phyloP scores from a whole-genome alignment of 495 filamentous ascomycete genomes.

The Neurospora hispaniola region DNA sequence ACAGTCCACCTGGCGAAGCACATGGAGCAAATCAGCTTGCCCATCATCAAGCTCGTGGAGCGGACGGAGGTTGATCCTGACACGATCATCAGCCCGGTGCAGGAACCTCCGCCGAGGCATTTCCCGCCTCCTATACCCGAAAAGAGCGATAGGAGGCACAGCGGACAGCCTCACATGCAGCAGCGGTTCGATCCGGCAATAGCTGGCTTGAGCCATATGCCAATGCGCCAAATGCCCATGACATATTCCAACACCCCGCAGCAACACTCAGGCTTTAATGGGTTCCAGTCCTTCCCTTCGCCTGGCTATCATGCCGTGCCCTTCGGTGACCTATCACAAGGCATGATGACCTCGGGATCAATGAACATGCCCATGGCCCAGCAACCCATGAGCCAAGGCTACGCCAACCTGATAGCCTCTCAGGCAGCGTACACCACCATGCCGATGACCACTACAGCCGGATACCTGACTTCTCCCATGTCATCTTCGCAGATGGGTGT shows the following conservation, averaged over 20 bases:
- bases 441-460: not conserved
- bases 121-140: slow-evolving; percentile 24
- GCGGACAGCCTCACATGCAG: slow-evolving; percentile 2
- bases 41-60: slow-evolving; percentile 66
- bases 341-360: slow-evolving; percentile 6
- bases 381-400: not conserved
- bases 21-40: slow-evolving; percentile 89
- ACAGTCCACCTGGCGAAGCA: slow-evolving; percentile 92
- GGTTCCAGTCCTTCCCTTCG: slow-evolving; percentile 1
- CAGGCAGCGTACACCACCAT: slow-evolving; percentile 3
- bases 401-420: not conserved
- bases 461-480: slow-evolving; percentile 3
- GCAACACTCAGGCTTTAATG: not conserved
- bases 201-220: slow-evolving; percentile 1
- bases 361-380: slow-evolving; percentile 4
- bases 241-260: slow-evolving; percentile 5
- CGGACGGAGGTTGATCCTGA: slow-evolving; percentile 45
- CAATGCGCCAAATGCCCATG: slow-evolving; percentile 9
- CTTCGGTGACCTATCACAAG: slow-evolving; percentile 10
- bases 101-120: slow-evolving; percentile 36
- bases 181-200: not conserved
- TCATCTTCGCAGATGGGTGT: slow-evolving; percentile 1
- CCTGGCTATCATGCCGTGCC: not conserved
- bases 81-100: slow-evolving; percentile 53
- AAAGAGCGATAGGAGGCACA: slow-evolving; percentile 21